Conservation (phyloP, 768 basidiomycete species). For the Lentinula lateritia region DNA sequence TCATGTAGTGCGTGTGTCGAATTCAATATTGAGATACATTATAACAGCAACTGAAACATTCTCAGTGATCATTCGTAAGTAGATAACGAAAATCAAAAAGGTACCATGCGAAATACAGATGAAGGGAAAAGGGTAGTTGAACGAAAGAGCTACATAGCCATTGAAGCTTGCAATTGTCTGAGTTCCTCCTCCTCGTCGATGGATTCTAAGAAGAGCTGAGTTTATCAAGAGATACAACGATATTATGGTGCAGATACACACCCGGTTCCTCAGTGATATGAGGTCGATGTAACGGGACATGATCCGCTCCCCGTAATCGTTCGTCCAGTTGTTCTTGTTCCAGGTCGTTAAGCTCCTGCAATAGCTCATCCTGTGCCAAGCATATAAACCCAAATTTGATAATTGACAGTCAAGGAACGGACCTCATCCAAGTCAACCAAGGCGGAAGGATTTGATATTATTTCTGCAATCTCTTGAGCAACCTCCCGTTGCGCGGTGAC, state of each 20-base stretch:
- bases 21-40: background rate
- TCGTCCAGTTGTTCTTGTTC: slow-evolving; percentile 88
- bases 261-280: slow-evolving; percentile 43
- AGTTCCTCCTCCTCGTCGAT: slow-evolving; percentile 85
- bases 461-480: slow-evolving; percentile 87
- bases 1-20: background rate
- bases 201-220: slow-evolving; percentile 47
- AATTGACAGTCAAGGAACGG: slow-evolving; percentile 14
- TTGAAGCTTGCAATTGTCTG: slow-evolving; percentile 78
- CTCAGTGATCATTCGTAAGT: slow-evolving; percentile 12
- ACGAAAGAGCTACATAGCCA: slow-evolving; percentile 63
- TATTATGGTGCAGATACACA: slow-evolving; percentile 28
- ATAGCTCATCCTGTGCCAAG: slow-evolving; percentile 62
- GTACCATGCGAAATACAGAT: slow-evolving; percentile 6
- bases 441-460: slow-evolving; percentile 69
- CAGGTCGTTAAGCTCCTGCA: slow-evolving; percentile 75
- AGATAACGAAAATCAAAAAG: slow-evolving; percentile 12
- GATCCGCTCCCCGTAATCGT: slow-evolving; percentile 79
- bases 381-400: slow-evolving; percentile 6
- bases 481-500: slow-evolving; percentile 90
- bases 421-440: slow-evolving; percentile 69
- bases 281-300: slow-evolving; percentile 84
- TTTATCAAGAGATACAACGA: background rate
- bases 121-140: slow-evolving; percentile 13
- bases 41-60: background rate